These are phyloP conservation scores for Saccharomycopsis javanensis DNA, from an alignment of 805 yeast genomes.

Conservation along the genomic window DNA sequence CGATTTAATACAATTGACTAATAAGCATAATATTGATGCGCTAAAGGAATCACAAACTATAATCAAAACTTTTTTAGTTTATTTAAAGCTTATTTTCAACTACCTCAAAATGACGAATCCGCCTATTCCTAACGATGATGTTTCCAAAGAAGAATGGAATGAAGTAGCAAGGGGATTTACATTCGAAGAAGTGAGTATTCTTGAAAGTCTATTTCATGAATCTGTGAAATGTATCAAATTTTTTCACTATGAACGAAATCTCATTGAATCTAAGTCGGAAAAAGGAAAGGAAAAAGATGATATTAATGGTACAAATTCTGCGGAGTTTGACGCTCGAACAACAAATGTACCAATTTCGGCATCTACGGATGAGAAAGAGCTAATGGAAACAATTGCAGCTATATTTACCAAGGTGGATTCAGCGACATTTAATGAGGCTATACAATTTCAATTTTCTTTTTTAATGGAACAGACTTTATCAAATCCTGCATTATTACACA, in stretches of 20 bases:
- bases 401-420: conserved; percentile 91
- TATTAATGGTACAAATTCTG: conserved; percentile 22
- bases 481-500: conserved; percentile 79
- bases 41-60: conserved; percentile 80
- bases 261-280: conserved; percentile 17
- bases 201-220: conserved; percentile 71
- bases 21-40: conserved; percentile 45
- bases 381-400: conserved; percentile 90
- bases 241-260: conserved; percentile 41
- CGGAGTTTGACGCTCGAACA: conserved; percentile 56
- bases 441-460: conserved; percentile 51
- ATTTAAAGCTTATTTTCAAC: conserved; percentile 79
- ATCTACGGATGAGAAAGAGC: conserved; percentile 85
- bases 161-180: conserved; percentile 76
- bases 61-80: conserved; percentile 80
- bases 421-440: conserved; percentile 88
- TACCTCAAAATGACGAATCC: conserved; percentile 88
- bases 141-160: conserved; percentile 58
- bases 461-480: conserved; percentile 69
- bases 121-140: conserved; percentile 49
- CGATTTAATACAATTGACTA: conserved; percentile 84
- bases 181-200: conserved; percentile 70
- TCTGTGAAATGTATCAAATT: conserved; percentile 73
- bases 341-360: conserved; percentile 80
- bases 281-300: conserved; percentile 5